Evolutionary conservation across 345 rosid species (phyloP), one percentile per base, ranked within the genome.

Genomic region (Microthlaspi erraticum): DNA sequence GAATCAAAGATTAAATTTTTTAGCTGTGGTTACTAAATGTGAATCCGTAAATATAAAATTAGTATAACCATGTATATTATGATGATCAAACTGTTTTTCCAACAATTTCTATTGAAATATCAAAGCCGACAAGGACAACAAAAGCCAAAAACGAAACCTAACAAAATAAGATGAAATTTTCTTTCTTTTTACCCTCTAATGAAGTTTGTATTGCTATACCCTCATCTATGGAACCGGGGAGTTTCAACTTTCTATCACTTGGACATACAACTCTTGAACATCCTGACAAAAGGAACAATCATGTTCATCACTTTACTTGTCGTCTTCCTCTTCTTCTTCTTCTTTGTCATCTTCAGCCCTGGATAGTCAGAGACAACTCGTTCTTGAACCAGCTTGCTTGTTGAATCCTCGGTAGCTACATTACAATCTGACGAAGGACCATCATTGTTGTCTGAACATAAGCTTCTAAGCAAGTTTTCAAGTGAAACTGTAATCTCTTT

Each of bases 401-500:
- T 67, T 53, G 45, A 39, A 31, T 74, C 68, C 57, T 67, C 68
- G 1, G 70, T 63, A 20, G 60, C 49, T 51, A 43, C 34, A 64
- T 36, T 52, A 26, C 60, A 33, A 8, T 42, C 14, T 6, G 64
- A 61, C 14, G 38, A 16, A 45, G 57, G 10, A 5, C 13, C 51
- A 29, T 41, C 37, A 2, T 26, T 26, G 29, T 3, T 26, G 29
- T 59, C 64, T 42, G 72, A 36, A 33, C 76, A 43, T 13, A 77
- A 26, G 17, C 59, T 77, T 31, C 66, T 42, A 11, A 81, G 68
- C 75, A 75, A 70, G 34, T 65, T 59, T 31, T 48, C 37, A 0
- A 85, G 80, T 65, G 64, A 62, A 6, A 12, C 72, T 4, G 77
- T 76, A 9, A 87, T 83, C 72, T 86, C 87, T n/a, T 38, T 50